A percentile compares a stretch with the other conserved stretches of the same genome.
Conservation (phyloP, 176 grass and related monocot genomes). For the Zea luxurians region DNA sequence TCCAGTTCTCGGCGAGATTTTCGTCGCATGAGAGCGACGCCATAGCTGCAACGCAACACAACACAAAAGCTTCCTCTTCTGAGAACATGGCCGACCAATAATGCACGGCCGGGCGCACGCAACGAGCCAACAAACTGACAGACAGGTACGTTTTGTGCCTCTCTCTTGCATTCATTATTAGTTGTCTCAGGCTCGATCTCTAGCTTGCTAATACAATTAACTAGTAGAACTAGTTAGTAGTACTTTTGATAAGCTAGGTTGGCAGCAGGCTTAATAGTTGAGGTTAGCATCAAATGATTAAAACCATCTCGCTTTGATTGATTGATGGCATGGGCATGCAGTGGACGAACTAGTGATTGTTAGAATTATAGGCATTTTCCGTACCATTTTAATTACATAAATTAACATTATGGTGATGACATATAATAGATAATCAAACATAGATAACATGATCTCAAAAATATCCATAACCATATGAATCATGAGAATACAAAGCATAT, state of each 20-base stretch:
- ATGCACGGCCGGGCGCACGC: conserved; percentile 1
- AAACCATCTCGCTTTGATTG: neutral
- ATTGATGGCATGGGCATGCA: neutral
- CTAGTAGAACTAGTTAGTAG: neutral
- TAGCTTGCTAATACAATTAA: neutral
- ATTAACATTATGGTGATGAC: too few species aligned
- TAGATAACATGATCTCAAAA: too few species aligned
- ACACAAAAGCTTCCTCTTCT: conserved; percentile 25
- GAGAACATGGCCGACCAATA: conserved; percentile 51
- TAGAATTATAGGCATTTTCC: too few species aligned
- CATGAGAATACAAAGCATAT: too few species aligned
- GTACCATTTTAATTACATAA: too few species aligned
- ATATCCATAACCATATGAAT: too few species aligned
- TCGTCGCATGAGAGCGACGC: conserved; percentile 33
- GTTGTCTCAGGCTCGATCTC: neutral
- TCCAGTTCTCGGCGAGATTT: neutral
- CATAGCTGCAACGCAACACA: conserved; percentile 25
- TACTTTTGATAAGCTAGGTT: neutral
- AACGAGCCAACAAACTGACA: conserved; percentile 21
- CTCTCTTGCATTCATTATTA: too few species aligned
- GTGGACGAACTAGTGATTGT: too few species aligned
- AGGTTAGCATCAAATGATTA: neutral
- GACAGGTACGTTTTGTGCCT: conserved; percentile 17
- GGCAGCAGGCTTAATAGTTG: neutral
- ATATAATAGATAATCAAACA: too few species aligned